Evolutionary conservation across 1,139 yeast genomes (phyloP).

Genomic region (Suhomyces bolitotheri): DNA sequence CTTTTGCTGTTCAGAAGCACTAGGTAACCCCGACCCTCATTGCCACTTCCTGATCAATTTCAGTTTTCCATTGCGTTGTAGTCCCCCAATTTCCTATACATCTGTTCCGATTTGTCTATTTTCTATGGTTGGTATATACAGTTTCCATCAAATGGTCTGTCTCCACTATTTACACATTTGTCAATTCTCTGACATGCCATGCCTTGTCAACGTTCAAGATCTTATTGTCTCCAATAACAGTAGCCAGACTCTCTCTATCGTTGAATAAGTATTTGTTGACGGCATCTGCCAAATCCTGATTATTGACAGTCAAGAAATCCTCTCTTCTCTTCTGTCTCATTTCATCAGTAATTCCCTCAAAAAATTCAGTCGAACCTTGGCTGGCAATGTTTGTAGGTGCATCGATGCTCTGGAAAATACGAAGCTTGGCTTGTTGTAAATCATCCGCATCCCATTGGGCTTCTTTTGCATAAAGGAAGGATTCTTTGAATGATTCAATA

Average conservation of each 20-base stretch:
- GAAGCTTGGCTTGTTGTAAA: conserved; percentile 83
- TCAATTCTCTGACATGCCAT: conserved; percentile 33
- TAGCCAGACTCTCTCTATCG: conserved; percentile 31
- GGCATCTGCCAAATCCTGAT: conserved; percentile 63
- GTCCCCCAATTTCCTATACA: too few relatives aligned
- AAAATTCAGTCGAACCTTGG: conserved; percentile 70
- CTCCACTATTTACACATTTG: conserved; percentile 2
- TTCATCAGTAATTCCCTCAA: conserved; percentile 72
- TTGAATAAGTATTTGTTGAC: conserved; percentile 58
- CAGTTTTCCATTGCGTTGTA: too few relatives aligned
- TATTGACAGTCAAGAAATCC: conserved; percentile 61
- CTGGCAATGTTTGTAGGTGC: conserved; percentile 82
- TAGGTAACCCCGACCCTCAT: too few relatives aligned
- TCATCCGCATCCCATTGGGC: conserved; percentile 58
- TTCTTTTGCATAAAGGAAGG: conserved; percentile 57
- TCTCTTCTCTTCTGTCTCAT: conserved; percentile 81
- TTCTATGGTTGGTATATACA: too few relatives aligned
- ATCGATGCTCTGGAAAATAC: conserved; percentile 88
- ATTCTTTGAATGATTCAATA: conserved; percentile 56
- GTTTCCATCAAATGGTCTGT: too few relatives aligned
- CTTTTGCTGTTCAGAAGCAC: too few relatives aligned
- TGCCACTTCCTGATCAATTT: too few relatives aligned
- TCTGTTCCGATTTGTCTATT: too few relatives aligned
- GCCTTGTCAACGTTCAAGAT: conserved; percentile 28
- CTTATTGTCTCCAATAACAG: conserved; percentile 55